phyloP scores from a whole-genome alignment of 164 flowering plant genomes.

The Taxillus chinensis region DNA sequence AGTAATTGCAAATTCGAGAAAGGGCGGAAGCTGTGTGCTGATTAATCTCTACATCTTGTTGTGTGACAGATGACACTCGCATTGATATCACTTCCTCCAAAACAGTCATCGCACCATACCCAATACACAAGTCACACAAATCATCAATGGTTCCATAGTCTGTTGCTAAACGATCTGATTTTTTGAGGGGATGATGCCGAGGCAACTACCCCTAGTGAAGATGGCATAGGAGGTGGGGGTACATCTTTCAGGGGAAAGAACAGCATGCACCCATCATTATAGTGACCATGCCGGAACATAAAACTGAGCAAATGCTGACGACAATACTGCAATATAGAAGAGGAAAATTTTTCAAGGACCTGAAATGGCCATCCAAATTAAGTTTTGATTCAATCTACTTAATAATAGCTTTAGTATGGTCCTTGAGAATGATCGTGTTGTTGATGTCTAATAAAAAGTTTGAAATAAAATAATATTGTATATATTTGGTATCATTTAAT shows the following conservation, averaged over 20 bases:
- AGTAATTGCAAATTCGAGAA: conserved; percentile 74
- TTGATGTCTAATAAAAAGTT: too few relatives aligned
- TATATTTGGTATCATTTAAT: too few relatives aligned
- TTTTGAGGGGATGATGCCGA: conserved; percentile 83
- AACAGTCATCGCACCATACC: conserved; percentile 79
- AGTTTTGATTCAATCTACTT: too few relatives aligned
- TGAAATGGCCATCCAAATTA: too few relatives aligned
- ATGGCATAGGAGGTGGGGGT: conserved; percentile 68
- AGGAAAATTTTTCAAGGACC: not conserved
- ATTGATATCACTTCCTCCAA: conserved; percentile 78
- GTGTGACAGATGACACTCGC: conserved; percentile 40
- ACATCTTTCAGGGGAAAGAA: conserved; percentile 74
- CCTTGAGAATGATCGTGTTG: too few relatives aligned
- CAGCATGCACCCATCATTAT: conserved; percentile 67
- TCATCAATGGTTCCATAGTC: conserved; percentile 97
- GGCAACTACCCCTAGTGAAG: conserved; percentile 40
- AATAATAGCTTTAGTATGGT: too few relatives aligned
- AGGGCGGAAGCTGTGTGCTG: conserved; percentile 69
- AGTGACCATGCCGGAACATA: conserved; percentile 93
- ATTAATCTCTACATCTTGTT: conserved; percentile 45
- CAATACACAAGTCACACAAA: conserved; percentile 77
- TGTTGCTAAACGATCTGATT: conserved; percentile 73
- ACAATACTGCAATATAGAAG: conserved; percentile 55
- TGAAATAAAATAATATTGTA: too few relatives aligned
- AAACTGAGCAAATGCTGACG: conserved; percentile 73